Conservation (phyloP, 2,329 filamentous ascomycete species). For the Raffaelea albimanens region DNA sequence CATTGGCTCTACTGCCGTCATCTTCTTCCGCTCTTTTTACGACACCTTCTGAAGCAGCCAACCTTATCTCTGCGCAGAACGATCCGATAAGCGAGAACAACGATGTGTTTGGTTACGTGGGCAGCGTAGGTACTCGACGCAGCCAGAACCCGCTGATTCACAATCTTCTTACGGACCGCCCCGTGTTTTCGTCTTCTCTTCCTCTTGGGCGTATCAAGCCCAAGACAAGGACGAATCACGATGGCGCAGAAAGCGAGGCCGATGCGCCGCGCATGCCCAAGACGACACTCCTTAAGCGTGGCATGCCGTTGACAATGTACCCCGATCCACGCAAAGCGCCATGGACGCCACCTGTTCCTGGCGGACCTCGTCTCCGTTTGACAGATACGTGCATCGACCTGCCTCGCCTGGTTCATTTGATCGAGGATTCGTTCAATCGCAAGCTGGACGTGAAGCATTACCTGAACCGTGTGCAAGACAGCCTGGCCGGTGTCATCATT, state of each 20-base stretch:
- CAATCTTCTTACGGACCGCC: slow-evolving; percentile 92
- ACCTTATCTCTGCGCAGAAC: slow-evolving; percentile 33
- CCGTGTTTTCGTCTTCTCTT: slow-evolving; percentile 82
- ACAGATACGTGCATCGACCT: slow-evolving; percentile 78
- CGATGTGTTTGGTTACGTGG: slow-evolving; percentile 40
- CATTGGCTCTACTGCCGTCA: slow-evolving; percentile 67
- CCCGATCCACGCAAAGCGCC: slow-evolving; percentile 56
- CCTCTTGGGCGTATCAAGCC: slow-evolving; percentile 57
- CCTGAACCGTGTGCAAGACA: slow-evolving; percentile 66
- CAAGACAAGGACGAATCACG: not conserved
- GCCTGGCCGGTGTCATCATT: slow-evolving; percentile 84
- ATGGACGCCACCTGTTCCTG: slow-evolving; percentile 59
- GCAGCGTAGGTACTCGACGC: slow-evolving; percentile 43
- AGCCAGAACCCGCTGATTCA: slow-evolving; percentile 81
- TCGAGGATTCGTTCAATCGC: slow-evolving; percentile 86
- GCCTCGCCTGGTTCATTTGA: slow-evolving; percentile 70
- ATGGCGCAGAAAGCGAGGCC: not conserved
- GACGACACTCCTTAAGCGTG: slow-evolving; percentile 79
- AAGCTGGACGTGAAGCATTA: slow-evolving; percentile 80
- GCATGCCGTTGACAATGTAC: slow-evolving; percentile 79
- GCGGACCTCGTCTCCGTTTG: slow-evolving; percentile 54
- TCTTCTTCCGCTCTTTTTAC: slow-evolving; percentile 84
- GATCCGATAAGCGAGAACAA: slow-evolving; percentile 5
- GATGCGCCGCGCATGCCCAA: slow-evolving; percentile 12
- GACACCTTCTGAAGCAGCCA: slow-evolving; percentile 74